Percentiles rank a stretch among this genome's conserved stretches.
phyloP scores from a whole-genome alignment of 345 rosid genomes.

The Hypericum androsaemum region DNA sequence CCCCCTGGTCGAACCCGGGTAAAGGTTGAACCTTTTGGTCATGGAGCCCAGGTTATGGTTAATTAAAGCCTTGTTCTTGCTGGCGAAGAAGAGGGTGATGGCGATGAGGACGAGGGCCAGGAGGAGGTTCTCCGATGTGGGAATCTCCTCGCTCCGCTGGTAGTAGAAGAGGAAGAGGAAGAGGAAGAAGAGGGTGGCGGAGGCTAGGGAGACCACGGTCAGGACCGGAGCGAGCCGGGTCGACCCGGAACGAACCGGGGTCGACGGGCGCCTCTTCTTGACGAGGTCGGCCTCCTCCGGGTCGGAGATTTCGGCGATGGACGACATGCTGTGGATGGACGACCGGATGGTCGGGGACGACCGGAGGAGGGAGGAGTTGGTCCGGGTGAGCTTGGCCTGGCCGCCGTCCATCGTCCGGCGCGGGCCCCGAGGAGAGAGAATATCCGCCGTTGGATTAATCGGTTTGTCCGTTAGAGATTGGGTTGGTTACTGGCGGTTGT shows the following conservation, averaged over 20 bases:
- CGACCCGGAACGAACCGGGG: conserved; percentile 33
- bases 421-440: conserved; percentile 8
- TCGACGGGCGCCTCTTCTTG: conserved; percentile 22
- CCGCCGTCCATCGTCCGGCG: conserved; percentile 42
- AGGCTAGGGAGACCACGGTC: conserved; percentile 25
- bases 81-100: conserved; percentile 62
- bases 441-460: conserved; percentile 11
- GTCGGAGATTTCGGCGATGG: conserved; percentile 26
- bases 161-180: conserved; percentile 37
- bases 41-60: conserved; percentile 33
- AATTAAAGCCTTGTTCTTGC: conserved; percentile 55
- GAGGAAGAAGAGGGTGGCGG: conserved; percentile 36
- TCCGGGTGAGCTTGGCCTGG: conserved; percentile 63
- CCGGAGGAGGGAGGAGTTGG: conserved; percentile 75
- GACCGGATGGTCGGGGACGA: conserved; percentile 79
- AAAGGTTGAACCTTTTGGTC: conserved; percentile 29
- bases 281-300: conserved; percentile 28
- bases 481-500: background rate
- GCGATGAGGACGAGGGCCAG: conserved; percentile 70
- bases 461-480: conserved; percentile 6
- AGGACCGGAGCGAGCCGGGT: conserved; percentile 45
- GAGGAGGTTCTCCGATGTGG: conserved; percentile 71
- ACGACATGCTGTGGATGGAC: conserved; percentile 71
- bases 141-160: conserved; percentile 44
- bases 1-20: conserved; percentile 26